Conservation (phyloP, 2,329 filamentous ascomycete genomes). For the Botrytis byssoidea region DNA sequence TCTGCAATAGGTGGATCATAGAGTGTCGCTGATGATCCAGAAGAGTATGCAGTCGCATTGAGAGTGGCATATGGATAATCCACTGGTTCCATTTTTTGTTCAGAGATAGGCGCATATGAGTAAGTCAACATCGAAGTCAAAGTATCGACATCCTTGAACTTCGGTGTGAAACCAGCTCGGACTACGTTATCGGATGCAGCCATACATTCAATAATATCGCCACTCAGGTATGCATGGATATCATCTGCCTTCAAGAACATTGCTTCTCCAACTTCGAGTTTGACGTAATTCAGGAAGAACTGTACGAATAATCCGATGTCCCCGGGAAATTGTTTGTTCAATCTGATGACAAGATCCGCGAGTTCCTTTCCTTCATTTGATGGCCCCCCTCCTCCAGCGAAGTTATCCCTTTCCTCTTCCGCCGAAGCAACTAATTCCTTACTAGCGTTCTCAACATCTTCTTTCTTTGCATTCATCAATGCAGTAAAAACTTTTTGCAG, state of each 20-base stretch:
- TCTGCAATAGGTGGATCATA: constrained; percentile 98
- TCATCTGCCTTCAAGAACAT: constrained; percentile 96
- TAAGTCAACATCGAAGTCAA: constrained; percentile 92
- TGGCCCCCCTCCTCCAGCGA: constrained; percentile 70
- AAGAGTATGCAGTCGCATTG: constrained; percentile 78
- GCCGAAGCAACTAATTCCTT: constrained; percentile 71
- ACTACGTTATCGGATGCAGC: constrained; percentile 98
- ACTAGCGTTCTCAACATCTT: constrained; percentile 63
- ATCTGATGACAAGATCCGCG: constrained; percentile 71
- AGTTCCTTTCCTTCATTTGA: constrained; percentile 68
- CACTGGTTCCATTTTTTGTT: constrained; percentile 86
- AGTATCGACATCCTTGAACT: constrained; percentile 94
- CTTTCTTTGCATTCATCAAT: constrained; percentile 74
- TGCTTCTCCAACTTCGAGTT: constrained; percentile 82
- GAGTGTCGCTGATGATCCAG: constrained; percentile 66
- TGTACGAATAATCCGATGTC: constrained; percentile 94
- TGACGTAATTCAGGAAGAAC: constrained; percentile 96
- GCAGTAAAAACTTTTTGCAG: constrained; percentile 73
- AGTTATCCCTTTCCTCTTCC: constrained; percentile 64
- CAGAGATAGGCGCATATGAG: constrained; percentile 86
- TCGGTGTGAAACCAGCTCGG: constrained; percentile 93
- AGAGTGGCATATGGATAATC: constrained; percentile 85
- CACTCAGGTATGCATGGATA: constrained; percentile 91
- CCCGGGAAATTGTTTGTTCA: constrained; percentile 79
- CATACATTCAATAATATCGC: constrained; percentile 99